phyloP scores from a whole-genome alignment of 2,329 filamentous ascomycete species.

The Exophiala lecanii-corni region DNA sequence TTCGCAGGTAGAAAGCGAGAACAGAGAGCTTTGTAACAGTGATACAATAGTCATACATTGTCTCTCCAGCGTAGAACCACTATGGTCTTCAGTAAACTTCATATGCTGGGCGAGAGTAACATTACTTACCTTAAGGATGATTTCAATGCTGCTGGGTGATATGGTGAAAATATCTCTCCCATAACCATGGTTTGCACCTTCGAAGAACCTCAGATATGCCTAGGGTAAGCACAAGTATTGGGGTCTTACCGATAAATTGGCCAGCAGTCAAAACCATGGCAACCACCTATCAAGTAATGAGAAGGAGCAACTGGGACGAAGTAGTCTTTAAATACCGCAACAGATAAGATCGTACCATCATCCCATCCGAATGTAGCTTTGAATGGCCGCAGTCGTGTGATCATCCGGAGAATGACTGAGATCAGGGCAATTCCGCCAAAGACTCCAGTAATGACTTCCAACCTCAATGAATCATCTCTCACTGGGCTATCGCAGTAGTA shows the following conservation, averaged over 20 bases:
- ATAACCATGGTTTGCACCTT: background rate
- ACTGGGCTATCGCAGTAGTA: slow-evolving; percentile 1
- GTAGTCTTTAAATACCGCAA: slow-evolving; percentile 28
- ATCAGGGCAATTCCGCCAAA: slow-evolving; percentile 1
- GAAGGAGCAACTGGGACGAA: background rate
- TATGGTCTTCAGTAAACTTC: too few relatives aligned
- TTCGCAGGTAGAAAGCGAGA: slow-evolving; percentile 38
- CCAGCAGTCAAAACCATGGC: background rate
- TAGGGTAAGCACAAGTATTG: background rate
- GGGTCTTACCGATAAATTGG: background rate
- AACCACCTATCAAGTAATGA: background rate
- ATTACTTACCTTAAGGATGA: slow-evolving; percentile 1
- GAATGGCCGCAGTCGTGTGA: background rate
- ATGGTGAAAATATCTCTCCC: background rate
- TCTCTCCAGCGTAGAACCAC: slow-evolving; percentile 26
- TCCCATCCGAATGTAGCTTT: slow-evolving; percentile 31
- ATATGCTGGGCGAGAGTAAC: too few relatives aligned
- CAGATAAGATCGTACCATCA: slow-evolving; percentile 31
- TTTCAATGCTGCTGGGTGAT: background rate
- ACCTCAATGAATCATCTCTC: slow-evolving; percentile 1
- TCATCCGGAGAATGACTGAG: background rate
- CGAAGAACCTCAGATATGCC: background rate
- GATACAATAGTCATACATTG: slow-evolving; percentile 41
- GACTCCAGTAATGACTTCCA: slow-evolving; percentile 1
- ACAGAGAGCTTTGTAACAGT: slow-evolving; percentile 35